Percentiles rank a stretch among this genome's conserved stretches.
Evolutionary conservation across 2,329 filamentous ascomycete species (phyloP).

Genomic region (Phyllosticta citrichinensis): DNA sequence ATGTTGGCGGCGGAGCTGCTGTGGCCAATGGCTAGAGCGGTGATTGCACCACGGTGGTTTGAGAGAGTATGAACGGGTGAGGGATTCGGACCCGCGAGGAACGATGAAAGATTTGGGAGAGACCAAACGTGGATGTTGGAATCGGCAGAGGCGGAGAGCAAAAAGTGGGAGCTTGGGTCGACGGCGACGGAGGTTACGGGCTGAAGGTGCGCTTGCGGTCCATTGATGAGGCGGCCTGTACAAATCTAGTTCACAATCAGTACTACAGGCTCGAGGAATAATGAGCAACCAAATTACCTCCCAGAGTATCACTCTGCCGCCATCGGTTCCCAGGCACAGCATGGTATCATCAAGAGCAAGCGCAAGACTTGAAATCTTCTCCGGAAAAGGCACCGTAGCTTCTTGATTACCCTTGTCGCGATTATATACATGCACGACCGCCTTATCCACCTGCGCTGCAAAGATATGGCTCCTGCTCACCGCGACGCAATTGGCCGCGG

Average conservation of each 20-base stretch:
- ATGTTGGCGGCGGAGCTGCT: constrained; percentile 67
- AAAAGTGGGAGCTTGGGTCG: constrained; percentile 58
- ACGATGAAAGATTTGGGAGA: constrained; percentile 60
- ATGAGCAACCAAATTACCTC: constrained; percentile 51
- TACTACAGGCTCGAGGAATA: constrained; percentile 26
- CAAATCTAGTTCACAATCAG: constrained; percentile 42
- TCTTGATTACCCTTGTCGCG: constrained; percentile 78
- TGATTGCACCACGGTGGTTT: constrained; percentile 66
- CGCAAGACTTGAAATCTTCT: constrained; percentile 70
- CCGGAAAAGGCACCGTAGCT: constrained; percentile 75
- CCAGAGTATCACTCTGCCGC: constrained; percentile 83
- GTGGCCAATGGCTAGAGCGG: constrained; percentile 50
- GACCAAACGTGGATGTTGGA: constrained; percentile 92
- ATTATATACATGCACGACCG: constrained; percentile 86
- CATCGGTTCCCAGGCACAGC: constrained; percentile 69
- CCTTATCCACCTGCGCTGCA: constrained; percentile 82
- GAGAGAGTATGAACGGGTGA: constrained; percentile 70
- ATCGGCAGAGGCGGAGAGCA: constrained; percentile 73
- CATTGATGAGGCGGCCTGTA: constrained; percentile 67
- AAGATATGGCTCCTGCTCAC: constrained; percentile 77
- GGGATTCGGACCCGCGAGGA: constrained; percentile 36
- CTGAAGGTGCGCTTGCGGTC: constrained; percentile 69
- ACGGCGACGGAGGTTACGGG: constrained; percentile 65
- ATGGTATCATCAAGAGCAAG: constrained; percentile 58
- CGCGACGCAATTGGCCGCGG: constrained; percentile 68